Evolutionary conservation across 768 basidiomycete genomes (phyloP).

Genomic region (Amanita subjunquillea): DNA sequence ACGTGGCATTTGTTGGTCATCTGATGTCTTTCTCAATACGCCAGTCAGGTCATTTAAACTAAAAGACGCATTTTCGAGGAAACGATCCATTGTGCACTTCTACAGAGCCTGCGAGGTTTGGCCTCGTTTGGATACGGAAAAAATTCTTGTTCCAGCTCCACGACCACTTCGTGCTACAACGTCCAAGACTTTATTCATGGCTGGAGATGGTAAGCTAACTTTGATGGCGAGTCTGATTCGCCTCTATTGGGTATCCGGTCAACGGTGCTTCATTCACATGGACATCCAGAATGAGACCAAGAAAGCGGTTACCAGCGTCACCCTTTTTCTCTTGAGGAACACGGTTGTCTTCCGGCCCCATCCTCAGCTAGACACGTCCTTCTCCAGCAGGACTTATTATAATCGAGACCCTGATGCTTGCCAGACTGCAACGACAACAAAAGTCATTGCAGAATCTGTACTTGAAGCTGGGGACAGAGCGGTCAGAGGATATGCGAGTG

Average conservation of each 20-base stretch:
- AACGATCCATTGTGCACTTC: slow-evolving; percentile 78
- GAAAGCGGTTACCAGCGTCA: slow-evolving; percentile 55
- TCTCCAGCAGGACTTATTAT: neutral
- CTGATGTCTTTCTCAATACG: neutral
- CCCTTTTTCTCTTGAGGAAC: slow-evolving; percentile 54
- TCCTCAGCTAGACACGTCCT: slow-evolving; percentile 23
- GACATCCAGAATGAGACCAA: slow-evolving; percentile 57
- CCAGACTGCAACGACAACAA: slow-evolving; percentile 49
- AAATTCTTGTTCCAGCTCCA: slow-evolving; percentile 48
- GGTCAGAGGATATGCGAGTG: slow-evolving; percentile 61
- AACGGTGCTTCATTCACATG: slow-evolving; percentile 60
- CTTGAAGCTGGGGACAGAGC: slow-evolving; percentile 59
- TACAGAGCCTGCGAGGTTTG: slow-evolving; percentile 76
- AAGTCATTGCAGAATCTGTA: slow-evolving; percentile 53
- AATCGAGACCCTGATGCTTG: slow-evolving; percentile 46
- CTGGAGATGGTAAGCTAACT: slow-evolving; percentile 54
- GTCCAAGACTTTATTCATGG: slow-evolving; percentile 46
- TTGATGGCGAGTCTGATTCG: slow-evolving; percentile 63
- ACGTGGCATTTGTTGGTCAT: slow-evolving; percentile 19
- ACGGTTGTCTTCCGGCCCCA: slow-evolving; percentile 56
- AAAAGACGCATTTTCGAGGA: slow-evolving; percentile 47
- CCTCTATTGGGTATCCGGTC: slow-evolving; percentile 73
- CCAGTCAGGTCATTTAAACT: slow-evolving; percentile 61
- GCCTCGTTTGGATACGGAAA: slow-evolving; percentile 58
- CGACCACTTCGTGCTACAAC: slow-evolving; percentile 49